phyloP scores from a whole-genome alignment of 352 stramenopile genomes.

The Pythium vanterpoolii region DNA sequence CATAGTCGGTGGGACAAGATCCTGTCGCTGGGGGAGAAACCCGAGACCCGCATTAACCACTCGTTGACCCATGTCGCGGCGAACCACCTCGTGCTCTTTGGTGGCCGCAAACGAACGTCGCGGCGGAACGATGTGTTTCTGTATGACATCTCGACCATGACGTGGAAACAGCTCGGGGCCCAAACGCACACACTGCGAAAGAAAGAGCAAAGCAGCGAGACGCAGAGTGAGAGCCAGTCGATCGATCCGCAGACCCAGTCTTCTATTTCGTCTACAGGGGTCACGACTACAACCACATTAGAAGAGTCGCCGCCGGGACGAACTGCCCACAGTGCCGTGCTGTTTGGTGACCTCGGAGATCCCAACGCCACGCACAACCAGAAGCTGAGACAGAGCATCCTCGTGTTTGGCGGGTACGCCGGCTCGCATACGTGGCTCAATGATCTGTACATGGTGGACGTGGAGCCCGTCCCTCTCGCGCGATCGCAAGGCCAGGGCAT shows the following conservation, averaged over 20 bases:
- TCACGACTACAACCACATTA: neutral
- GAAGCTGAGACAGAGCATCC: constrained; percentile 21
- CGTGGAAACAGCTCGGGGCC: neutral
- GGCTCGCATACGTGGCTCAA: constrained; percentile 57
- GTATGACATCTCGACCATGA: constrained; percentile 28
- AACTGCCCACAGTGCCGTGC: constrained; percentile 46
- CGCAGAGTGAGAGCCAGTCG: constrained; percentile 6
- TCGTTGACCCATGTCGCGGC: constrained; percentile 47
- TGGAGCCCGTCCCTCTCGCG: constrained; percentile 19
- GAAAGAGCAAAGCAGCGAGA: neutral
- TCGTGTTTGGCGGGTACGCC: constrained; percentile 71
- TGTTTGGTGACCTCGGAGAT: constrained; percentile 20
- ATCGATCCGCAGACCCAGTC: neutral
- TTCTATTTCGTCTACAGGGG: neutral
- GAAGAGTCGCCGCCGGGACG: constrained; percentile 23
- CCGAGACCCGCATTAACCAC: constrained; percentile 55
- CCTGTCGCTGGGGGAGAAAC: constrained; percentile 34
- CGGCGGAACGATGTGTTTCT: constrained; percentile 59
- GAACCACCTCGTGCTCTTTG: constrained; percentile 58
- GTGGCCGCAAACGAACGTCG: constrained; percentile 37
- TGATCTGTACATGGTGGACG: constrained; percentile 50
- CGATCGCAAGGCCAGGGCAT: neutral
- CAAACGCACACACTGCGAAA: neutral
- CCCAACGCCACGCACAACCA: neutral
- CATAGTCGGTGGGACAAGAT: constrained; percentile 57